Conservation (phyloP, 306 rosid species). For the Begonia loranthoides region DNA sequence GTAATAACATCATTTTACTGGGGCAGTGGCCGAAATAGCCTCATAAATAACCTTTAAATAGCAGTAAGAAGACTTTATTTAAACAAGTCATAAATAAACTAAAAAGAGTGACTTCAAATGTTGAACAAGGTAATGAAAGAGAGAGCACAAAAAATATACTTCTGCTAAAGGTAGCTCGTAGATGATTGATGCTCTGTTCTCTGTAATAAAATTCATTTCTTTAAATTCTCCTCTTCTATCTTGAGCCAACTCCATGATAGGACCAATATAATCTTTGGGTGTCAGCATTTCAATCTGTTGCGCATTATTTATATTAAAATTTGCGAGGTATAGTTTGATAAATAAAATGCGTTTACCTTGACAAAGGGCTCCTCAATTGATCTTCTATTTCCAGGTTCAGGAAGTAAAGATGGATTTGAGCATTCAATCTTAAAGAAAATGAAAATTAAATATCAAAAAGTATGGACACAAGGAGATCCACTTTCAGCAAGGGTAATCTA, state of each 20-base stretch:
- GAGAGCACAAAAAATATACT: slow-evolving; percentile 20
- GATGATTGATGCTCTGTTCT: slow-evolving; percentile 60
- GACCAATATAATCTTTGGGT: slow-evolving; percentile 81
- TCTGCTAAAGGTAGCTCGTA: slow-evolving; percentile 81
- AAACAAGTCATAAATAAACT: neutral
- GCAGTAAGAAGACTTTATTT: neutral
- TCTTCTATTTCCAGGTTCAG: slow-evolving; percentile 61
- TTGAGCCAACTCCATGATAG: slow-evolving; percentile 88
- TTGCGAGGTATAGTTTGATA: neutral
- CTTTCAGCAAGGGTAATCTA: neutral
- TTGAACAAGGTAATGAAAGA: neutral
- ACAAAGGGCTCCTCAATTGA: slow-evolving; percentile 76
- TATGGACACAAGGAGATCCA: slow-evolving; percentile 8
- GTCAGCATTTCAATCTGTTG: slow-evolving; percentile 83
- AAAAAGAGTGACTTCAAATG: neutral
- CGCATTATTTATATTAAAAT: neutral
- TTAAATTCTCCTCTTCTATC: slow-evolving; percentile 87
- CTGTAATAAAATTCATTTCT: slow-evolving; percentile 86
- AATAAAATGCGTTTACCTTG: slow-evolving; percentile 13
- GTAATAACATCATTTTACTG: neutral
- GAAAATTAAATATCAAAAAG: slow-evolving; percentile 1
- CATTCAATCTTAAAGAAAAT: slow-evolving; percentile 34
- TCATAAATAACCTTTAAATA: neutral
- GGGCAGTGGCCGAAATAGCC: neutral
- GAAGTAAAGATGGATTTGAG: slow-evolving; percentile 74